phyloP scores from a whole-genome alignment of 768 basidiomycete species.

The Sarcodon aspratus region DNA sequence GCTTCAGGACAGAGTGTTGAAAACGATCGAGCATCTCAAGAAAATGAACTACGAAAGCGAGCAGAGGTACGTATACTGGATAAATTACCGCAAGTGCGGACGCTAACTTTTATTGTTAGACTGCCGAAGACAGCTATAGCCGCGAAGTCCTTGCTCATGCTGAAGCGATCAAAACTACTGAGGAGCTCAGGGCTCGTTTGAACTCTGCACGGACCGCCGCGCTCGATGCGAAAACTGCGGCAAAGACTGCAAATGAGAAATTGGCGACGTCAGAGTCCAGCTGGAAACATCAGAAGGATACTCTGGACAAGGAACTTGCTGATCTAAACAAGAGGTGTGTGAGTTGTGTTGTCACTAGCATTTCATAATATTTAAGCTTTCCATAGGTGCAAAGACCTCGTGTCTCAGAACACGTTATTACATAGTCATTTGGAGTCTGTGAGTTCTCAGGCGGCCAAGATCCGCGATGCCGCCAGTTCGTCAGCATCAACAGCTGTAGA shows the following conservation, averaged over 20 bases:
- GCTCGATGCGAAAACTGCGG: conserved; percentile 46
- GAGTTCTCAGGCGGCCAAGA: conserved; percentile 72
- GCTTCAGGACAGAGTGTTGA: conserved; percentile 61
- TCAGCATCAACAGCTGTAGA: conserved; percentile 22
- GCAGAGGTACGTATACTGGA: conserved; percentile 47
- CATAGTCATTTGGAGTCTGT: conserved; percentile 82
- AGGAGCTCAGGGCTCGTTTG: conserved; percentile 54
- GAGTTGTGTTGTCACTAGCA: background rate
- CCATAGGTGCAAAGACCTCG: conserved; percentile 59
- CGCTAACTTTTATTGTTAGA: conserved; percentile 7
- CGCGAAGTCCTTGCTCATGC: conserved; percentile 80
- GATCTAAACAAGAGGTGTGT: conserved; percentile 62
- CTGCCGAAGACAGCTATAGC: conserved; percentile 73
- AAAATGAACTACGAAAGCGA: conserved; percentile 52
- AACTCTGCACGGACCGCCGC: conserved; percentile 35
- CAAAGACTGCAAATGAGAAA: conserved; percentile 70
- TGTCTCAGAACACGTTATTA: conserved; percentile 63
- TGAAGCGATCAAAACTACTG: conserved; percentile 67
- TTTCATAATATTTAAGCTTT: background rate
- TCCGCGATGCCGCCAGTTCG: conserved; percentile 57
- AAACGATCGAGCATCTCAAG: conserved; percentile 49
- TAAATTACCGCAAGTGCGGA: background rate
- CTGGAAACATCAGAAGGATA: conserved; percentile 71
- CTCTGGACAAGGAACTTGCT: conserved; percentile 65
- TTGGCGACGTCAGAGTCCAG: conserved; percentile 60